Percentiles rank a stretch among this genome's conserved stretches.
Evolutionary conservation across 1,284 basidiomycete genomes (phyloP).

Genomic region (Cryptococcus sp.): DNA sequence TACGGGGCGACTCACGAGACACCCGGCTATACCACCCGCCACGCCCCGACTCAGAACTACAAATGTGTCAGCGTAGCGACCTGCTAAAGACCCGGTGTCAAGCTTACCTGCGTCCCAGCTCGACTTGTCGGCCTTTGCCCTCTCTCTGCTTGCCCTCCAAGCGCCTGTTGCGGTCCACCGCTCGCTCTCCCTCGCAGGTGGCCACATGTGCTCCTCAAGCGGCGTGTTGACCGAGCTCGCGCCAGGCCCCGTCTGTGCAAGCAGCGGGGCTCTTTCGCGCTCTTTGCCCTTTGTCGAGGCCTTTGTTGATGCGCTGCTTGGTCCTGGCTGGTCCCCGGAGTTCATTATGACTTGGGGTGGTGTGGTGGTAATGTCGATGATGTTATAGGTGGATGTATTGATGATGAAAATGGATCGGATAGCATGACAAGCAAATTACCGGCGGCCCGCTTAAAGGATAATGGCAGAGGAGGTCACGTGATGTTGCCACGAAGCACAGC

Average conservation of each 20-base stretch:
- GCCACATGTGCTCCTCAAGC: slow-evolving; percentile 13
- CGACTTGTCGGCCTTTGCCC: slow-evolving; percentile 60
- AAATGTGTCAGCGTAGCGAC: neutral
- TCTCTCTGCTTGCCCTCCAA: slow-evolving; percentile 53
- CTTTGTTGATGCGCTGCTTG: neutral
- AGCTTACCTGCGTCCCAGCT: slow-evolving; percentile 62
- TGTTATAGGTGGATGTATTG: neutral
- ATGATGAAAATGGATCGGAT: slow-evolving; percentile 6
- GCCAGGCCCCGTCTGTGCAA: neutral
- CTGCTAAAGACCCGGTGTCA: neutral
- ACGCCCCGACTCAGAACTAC: slow-evolving; percentile 58
- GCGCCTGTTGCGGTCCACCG: slow-evolving; percentile 22
- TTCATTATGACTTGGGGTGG: neutral
- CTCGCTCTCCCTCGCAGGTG: slow-evolving; percentile 21
- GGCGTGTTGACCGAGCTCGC: slow-evolving; percentile 6
- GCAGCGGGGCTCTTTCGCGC: neutral
- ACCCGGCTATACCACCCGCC: slow-evolving; percentile 89
- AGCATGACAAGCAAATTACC: slow-evolving; percentile 5
- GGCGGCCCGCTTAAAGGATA: neutral
- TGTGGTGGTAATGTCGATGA: neutral
- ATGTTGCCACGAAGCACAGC: neutral
- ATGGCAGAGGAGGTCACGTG: neutral
- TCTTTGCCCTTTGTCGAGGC: slow-evolving; percentile 10
- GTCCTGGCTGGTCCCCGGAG: neutral
- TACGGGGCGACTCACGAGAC: slow-evolving; percentile 65